These are phyloP conservation scores for Lachnellula arida DNA, from an alignment of 2,329 filamentous ascomycete genomes.

Conservation along the genomic window DNA sequence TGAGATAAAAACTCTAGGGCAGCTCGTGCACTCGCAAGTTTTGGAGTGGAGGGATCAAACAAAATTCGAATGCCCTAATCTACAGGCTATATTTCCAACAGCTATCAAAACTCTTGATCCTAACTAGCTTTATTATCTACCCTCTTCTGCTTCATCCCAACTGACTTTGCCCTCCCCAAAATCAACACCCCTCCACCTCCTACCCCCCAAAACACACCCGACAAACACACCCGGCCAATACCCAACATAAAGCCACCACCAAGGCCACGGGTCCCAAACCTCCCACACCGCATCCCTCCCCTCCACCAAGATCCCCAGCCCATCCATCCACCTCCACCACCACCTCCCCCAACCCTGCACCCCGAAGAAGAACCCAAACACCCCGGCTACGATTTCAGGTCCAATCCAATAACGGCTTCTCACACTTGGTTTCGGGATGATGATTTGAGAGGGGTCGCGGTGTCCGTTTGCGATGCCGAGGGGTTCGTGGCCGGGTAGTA, in stretches of 20 bases:
- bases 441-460: background rate
- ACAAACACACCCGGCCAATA: constrained; percentile 50
- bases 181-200: constrained; percentile 57
- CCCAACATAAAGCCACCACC: constrained; percentile 50
- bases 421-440: constrained; percentile 26
- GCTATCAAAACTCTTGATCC: background rate
- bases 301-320: constrained; percentile 37
- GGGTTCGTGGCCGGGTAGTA: constrained; percentile 31
- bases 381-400: background rate
- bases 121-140: background rate
- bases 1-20: no score
- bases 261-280: constrained; percentile 50
- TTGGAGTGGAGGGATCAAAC: background rate
- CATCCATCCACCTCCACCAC: constrained; percentile 38
- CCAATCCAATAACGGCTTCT: constrained; percentile 41
- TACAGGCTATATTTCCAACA: background rate
- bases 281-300: constrained; percentile 52
- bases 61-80: no score
- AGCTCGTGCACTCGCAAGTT: no score
- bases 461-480: constrained; percentile 4
- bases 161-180: background rate
- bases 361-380: background rate
- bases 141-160: background rate
- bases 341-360: constrained; percentile 32
- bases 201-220: constrained; percentile 38